These are phyloP conservation scores for Prunus armeniaca DNA, from an alignment of 306 rosid species.

Conservation along the genomic window DNA sequence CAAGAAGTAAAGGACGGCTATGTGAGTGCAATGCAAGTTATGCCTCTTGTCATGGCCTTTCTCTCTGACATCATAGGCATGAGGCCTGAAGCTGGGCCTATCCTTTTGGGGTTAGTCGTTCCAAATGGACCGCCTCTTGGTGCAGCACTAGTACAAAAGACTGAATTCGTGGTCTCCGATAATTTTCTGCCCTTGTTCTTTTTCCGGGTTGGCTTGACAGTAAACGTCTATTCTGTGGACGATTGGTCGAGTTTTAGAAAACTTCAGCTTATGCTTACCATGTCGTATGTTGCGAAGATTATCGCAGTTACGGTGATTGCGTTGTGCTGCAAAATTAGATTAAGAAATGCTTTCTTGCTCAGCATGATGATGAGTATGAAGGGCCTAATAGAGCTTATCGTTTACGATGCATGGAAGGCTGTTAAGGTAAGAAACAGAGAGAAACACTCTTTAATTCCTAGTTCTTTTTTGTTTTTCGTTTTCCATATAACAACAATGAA, in stretches of 20 bases:
- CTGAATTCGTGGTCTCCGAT: conserved; percentile 50
- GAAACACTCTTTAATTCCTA: not conserved
- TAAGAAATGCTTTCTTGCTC: not conserved
- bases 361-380: conserved; percentile 4
- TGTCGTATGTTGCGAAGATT: not conserved
- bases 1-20: conserved; percentile 47
- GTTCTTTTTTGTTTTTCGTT: not conserved
- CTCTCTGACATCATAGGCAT: conserved; percentile 50
- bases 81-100: conserved; percentile 35
- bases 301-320: not conserved
- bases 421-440: not conserved
- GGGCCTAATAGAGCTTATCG: not conserved
- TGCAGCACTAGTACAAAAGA: conserved; percentile 51
- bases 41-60: conserved; percentile 37
- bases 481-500: not conserved
- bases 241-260: not conserved
- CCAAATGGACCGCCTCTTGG: conserved; percentile 72
- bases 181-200: conserved; percentile 46
- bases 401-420: not conserved
- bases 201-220: conserved; percentile 32
- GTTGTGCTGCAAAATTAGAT: not conserved
- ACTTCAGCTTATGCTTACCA: not conserved
- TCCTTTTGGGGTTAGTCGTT: conserved; percentile 54
- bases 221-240: conserved; percentile 30
- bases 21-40: conserved; percentile 29